phyloP scores from a whole-genome alignment of 192 early-diverging fungal species.

The Coemansia sp. region DNA sequence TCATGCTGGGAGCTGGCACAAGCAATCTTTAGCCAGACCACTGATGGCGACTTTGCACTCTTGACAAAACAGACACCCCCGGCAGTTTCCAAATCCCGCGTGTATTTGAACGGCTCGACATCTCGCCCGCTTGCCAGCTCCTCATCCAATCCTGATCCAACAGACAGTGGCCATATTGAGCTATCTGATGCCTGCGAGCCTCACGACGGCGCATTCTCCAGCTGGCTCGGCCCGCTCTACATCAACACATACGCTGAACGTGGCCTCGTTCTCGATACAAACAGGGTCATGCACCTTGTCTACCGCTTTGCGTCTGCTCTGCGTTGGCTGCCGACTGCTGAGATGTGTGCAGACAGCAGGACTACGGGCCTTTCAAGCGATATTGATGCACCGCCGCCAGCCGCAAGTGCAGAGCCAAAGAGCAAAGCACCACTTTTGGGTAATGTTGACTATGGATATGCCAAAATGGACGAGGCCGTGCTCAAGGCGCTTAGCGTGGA shows the following conservation, averaged over 20 bases:
- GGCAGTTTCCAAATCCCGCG: background rate
- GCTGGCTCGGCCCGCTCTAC: slow-evolving; percentile 53
- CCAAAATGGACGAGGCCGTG: slow-evolving; percentile 3
- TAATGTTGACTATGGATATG: background rate
- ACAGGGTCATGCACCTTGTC: slow-evolving; percentile 52
- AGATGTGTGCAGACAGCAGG: slow-evolving; percentile 2
- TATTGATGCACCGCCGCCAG: background rate
- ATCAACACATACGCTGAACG: slow-evolving; percentile 56
- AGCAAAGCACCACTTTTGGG: background rate
- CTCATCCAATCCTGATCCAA: background rate
- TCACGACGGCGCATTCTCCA: slow-evolving; percentile 6
- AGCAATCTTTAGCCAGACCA: slow-evolving; percentile 37
- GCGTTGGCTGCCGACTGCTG: slow-evolving; percentile 20
- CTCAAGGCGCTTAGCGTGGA: slow-evolving; percentile 14
- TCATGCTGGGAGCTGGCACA: slow-evolving; percentile 43
- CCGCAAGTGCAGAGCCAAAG: background rate
- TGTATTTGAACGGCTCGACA: background rate
- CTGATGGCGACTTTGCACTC: slow-evolving; percentile 47
- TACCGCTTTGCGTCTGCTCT: slow-evolving; percentile 31
- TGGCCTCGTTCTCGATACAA: slow-evolving; percentile 63
- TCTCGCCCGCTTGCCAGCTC: background rate
- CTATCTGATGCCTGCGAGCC: background rate
- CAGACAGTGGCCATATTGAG: background rate
- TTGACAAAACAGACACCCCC: slow-evolving; percentile 16
- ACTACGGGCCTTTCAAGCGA: background rate